Percentiles rank a stretch among this genome's conserved stretches.
Evolutionary conservation across 768 basidiomycete species (phyloP).

Genomic region (Tulasnella sp.): DNA sequence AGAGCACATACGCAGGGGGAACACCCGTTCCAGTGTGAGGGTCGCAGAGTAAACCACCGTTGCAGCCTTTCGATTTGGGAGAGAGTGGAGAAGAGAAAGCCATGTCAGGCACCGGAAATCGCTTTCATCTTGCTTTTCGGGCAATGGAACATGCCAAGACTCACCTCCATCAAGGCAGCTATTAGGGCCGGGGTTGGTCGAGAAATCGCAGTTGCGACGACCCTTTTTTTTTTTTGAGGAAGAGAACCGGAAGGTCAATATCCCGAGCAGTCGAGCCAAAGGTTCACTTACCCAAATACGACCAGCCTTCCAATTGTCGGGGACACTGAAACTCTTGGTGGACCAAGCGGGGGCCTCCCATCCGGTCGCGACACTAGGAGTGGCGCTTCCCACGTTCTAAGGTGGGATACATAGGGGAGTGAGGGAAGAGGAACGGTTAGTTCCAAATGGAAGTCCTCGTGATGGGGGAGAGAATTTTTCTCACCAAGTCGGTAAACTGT

Average conservation of each 20-base stretch:
- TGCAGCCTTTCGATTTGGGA: constrained; percentile 7
- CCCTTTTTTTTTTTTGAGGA: constrained; percentile 11
- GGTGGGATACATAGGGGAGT: background rate
- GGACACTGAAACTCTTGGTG: constrained; percentile 21
- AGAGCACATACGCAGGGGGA: constrained; percentile 22
- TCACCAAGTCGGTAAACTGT: constrained; percentile 10
- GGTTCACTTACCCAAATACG: constrained; percentile 24
- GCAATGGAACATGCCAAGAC: background rate
- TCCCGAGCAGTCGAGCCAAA: background rate
- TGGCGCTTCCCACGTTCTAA: constrained; percentile 17
- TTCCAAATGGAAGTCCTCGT: background rate
- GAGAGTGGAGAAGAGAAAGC: background rate
- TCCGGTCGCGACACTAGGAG: constrained; percentile 21
- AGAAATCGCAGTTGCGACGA: constrained; percentile 22
- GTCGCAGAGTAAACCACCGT: constrained; percentile 34
- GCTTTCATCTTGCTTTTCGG: constrained; percentile 31
- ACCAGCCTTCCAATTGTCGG: constrained; percentile 26
- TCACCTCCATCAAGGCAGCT: constrained; percentile 20
- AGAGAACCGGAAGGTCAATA: background rate
- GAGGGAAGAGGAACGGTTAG: background rate
- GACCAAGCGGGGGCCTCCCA: constrained; percentile 23
- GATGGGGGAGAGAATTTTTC: background rate
- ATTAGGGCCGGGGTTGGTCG: constrained; percentile 21
- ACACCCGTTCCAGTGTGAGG: constrained; percentile 33
- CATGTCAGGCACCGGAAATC: no score